Conservation (phyloP, 2,329 filamentous ascomycete genomes). For the Calycina herbarum region DNA sequence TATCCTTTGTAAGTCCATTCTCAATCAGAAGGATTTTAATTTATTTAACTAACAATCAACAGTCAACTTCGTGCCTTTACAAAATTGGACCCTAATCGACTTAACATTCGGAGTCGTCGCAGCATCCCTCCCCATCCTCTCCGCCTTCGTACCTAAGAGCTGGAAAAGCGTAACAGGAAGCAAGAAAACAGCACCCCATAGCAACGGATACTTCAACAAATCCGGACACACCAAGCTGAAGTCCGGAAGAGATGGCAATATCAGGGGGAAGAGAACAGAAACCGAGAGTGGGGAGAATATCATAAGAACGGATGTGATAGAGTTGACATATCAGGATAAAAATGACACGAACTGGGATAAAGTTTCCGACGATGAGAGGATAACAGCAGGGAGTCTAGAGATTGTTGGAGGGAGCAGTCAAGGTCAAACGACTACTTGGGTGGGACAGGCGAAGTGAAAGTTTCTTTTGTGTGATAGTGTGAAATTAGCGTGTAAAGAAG, state of each 20-base stretch:
- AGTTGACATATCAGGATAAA: not conserved
- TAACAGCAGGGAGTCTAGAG: not conserved
- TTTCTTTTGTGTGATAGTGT: not conserved
- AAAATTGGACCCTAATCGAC: slow-evolving; percentile 2
- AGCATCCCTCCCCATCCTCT: not conserved
- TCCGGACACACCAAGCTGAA: not conserved
- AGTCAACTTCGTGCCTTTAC: not conserved
- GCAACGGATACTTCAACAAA: not conserved
- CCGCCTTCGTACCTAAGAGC: not conserved
- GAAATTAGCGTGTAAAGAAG: not conserved
- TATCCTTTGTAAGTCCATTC: not conserved
- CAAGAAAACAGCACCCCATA: not conserved
- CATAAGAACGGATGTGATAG: not conserved
- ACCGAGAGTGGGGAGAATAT: not conserved
- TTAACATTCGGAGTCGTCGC: not conserved
- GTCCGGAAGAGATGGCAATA: not conserved
- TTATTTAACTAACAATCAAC: not conserved
- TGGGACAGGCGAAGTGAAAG: not conserved
- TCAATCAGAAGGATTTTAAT: too few species aligned
- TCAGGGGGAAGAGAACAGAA: not conserved
- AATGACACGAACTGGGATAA: not conserved
- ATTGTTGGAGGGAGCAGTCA: not conserved
- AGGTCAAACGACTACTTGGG: not conserved
- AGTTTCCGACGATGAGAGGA: not conserved
- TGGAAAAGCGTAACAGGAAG: not conserved